Conservation (phyloP, 768 basidiomycete genomes). For the Serendipita vermifera region DNA sequence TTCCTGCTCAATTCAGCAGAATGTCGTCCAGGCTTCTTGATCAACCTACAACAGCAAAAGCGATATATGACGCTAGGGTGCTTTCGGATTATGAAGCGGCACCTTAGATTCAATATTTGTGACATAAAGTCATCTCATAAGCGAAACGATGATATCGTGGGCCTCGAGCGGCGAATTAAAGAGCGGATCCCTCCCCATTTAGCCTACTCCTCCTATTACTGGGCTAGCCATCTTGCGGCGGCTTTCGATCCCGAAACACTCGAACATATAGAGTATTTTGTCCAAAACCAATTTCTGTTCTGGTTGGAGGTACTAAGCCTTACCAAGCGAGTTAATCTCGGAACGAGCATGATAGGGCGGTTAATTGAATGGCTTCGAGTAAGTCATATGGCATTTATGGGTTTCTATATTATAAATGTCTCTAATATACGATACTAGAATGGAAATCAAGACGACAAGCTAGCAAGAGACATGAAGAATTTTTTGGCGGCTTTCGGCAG, state of each 20-base stretch:
- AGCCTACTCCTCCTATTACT: not conserved
- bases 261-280: not conserved
- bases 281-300: not conserved
- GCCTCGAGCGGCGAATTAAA: not conserved
- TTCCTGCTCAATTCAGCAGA: not conserved
- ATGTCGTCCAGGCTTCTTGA: not conserved
- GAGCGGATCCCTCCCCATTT: not conserved
- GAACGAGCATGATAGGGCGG: not conserved
- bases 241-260: not conserved
- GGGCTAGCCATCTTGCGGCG: not conserved
- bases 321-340: not conserved
- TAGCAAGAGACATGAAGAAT: not conserved
- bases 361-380: not conserved
- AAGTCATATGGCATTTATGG: not conserved
- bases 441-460: not conserved
- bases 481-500: not conserved
- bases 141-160: not conserved
- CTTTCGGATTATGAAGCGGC: not conserved
- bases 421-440: not conserved
- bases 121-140: not conserved
- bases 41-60: not conserved
- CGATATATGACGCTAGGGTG: not conserved
- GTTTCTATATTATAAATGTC: not conserved
- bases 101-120: slow-evolving; percentile 4
- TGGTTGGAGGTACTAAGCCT: slow-evolving; percentile 1